Evolutionary conservation across 441 rosid species (phyloP).

Genomic region (Gossypium schwendimanii): DNA sequence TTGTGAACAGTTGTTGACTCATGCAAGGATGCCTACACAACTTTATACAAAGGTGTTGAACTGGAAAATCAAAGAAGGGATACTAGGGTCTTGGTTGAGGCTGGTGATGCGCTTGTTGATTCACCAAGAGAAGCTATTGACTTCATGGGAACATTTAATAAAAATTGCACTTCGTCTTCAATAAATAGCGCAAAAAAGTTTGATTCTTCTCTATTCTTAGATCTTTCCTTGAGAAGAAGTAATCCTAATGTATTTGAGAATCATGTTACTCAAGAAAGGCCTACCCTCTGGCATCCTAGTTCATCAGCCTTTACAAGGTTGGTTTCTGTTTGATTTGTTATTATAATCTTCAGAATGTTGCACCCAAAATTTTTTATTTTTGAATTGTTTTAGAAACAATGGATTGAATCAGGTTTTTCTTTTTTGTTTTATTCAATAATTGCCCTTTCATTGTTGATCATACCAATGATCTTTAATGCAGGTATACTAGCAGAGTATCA

Average conservation of each 20-base stretch:
- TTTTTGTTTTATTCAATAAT: not conserved
- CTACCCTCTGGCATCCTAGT: conserved; percentile 53
- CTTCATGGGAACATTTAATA: conserved; percentile 60
- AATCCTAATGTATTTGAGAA: conserved; percentile 31
- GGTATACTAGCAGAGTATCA: conserved; percentile 48
- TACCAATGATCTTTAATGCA: conserved; percentile 23
- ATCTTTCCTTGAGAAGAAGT: conserved; percentile 65
- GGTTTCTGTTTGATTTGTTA: conserved; percentile 15
- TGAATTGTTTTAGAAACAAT: not conserved
- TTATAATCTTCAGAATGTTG: not conserved
- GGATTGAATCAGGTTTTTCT: not conserved
- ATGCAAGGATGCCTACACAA: conserved; percentile 13
- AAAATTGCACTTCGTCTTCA: conserved; percentile 23
- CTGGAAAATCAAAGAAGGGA: conserved; percentile 27
- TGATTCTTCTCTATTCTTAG: conserved; percentile 49
- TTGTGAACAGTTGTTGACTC: conserved; percentile 26
- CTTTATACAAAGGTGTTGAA: conserved; percentile 20
- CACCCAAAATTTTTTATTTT: not conserved
- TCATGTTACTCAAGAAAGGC: conserved; percentile 38
- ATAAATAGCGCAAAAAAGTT: conserved; percentile 22
- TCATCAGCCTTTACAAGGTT: conserved; percentile 79
- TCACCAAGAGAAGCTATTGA: conserved; percentile 57
- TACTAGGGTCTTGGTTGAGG: conserved; percentile 21
- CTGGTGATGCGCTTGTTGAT: conserved; percentile 17
- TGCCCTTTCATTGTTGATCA: not conserved